Conservation (phyloP, 768 basidiomycete species). For the Gloeopeniophorella convolvens region DNA sequence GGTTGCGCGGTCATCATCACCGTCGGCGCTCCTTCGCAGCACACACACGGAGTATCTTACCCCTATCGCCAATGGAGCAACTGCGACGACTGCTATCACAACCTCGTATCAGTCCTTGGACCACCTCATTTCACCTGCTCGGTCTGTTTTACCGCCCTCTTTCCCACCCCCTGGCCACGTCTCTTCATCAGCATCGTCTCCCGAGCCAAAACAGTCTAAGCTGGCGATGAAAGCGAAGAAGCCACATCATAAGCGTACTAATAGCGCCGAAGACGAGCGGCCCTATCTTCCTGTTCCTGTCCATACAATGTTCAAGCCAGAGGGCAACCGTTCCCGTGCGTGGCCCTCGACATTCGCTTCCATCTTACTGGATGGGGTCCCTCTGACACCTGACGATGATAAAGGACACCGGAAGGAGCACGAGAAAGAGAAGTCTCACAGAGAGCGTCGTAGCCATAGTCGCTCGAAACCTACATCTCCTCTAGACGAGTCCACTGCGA, state of each 20-base stretch:
- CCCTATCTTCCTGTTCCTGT: conserved; percentile 29
- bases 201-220: conserved; percentile 55
- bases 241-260: conserved; percentile 40
- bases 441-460: conserved; percentile 9
- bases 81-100: conserved; percentile 81
- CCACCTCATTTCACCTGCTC: conserved; percentile 39
- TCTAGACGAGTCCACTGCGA: conserved; percentile 6
- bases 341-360: conserved; percentile 67
- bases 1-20: conserved; percentile 17
- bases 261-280: conserved; percentile 35
- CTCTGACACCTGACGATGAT: conserved; percentile 20
- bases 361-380: conserved; percentile 15
- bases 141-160: conserved; percentile 23
- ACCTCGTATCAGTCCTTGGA: conserved; percentile 71
- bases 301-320: conserved; percentile 54
- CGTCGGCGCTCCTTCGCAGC: conserved; percentile 32
- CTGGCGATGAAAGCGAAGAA: conserved; percentile 68
- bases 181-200: conserved; percentile 20
- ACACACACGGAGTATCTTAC: conserved; percentile 63
- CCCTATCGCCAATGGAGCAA: conserved; percentile 74
- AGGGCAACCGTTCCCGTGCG: conserved; percentile 54
- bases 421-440: conserved; percentile 9
- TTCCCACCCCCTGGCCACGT: conserved; percentile 15
- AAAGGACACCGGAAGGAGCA: conserved; percentile 18
- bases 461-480: not conserved